Evolutionary conservation across 1,284 basidiomycete genomes (phyloP), one percentile per base, ranked within the genome.

Genomic region (Heterobasidion parviporum): DNA sequence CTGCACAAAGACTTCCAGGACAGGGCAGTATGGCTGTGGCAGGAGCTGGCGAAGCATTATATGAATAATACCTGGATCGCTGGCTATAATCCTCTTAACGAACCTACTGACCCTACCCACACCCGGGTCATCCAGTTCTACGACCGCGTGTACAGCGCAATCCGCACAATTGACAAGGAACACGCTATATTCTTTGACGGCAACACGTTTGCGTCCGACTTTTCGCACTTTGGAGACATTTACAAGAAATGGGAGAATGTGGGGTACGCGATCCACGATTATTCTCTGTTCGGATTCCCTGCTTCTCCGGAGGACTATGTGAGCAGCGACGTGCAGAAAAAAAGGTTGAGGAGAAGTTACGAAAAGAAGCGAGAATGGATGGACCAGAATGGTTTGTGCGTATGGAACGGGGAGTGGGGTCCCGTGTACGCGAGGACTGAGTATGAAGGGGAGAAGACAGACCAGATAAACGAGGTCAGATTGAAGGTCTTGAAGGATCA

Each of bases 361-460:
- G 73, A 81, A 63, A 80, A 80, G 70, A 90, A 91, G 68, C 72
- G 82, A 26, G 72, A 74, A 56, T 87, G 84, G 85, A 84, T 86
- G 79, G 82, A 86, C 61, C 68, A 76, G 60, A 70, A 72, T 16
- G 81, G 79, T 0, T 70, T 86, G 20, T 87, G 83, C 54, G 85
- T 86, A 14, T 88, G 86, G 87, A 89, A 89, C 62, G 83, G 87
- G 60, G 87, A 89, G 68, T 89, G 85, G 77, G 83, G 83, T 1
- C 82, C 83, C 0, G 84, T 86, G 12, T 85, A 85, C 60, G 83
- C 81, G 3, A 68, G 83, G 41, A 60, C 54, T 55, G 69, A 77
- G 61, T 85, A 83, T 60, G 84, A 87, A 20, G 82, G 82, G 2
- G 75, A 74, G 3, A 64, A 67, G 51, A 83, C 77, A 18, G 81